Conservation (phyloP, 2,329 filamentous ascomycete species). For the Fusarium equiseti region DNA sequence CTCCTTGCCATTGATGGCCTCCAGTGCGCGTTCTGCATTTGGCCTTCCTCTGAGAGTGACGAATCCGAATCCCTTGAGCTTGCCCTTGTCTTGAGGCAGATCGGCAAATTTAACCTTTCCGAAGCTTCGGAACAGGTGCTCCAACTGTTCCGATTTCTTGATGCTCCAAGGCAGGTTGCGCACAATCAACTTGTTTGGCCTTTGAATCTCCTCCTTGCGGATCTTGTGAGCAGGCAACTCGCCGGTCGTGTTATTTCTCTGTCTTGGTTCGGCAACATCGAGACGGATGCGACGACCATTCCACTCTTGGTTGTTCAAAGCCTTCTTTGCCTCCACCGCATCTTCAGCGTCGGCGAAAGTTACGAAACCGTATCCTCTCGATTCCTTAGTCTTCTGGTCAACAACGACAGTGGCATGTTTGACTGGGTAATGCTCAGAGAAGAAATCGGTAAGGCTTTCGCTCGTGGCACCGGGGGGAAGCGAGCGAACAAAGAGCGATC, state of each 20-base stretch:
- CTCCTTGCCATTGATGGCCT: conserved; percentile 87
- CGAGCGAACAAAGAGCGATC: conserved; percentile 91
- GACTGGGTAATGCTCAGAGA: conserved; percentile 93
- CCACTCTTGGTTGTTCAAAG: conserved; percentile 82
- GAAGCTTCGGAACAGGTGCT: conserved; percentile 83
- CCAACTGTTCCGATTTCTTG: conserved; percentile 84
- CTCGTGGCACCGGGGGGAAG: conserved; percentile 82
- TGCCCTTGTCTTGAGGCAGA: conserved; percentile 81
- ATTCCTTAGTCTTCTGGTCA: conserved; percentile 86
- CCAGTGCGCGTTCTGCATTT: conserved; percentile 91
- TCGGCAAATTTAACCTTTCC: conserved; percentile 92
- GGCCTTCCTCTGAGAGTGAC: conserved; percentile 87
- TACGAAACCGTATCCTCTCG: conserved; percentile 94
- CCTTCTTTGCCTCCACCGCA: conserved; percentile 81
- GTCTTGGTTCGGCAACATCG: conserved; percentile 87
- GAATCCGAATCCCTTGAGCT: conserved; percentile 91
- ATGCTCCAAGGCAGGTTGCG: conserved; percentile 97
- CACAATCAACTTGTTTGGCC: conserved; percentile 83
- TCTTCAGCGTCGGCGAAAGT: conserved; percentile 96
- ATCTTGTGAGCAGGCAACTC: conserved; percentile 61
- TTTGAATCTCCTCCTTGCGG: conserved; percentile 69
- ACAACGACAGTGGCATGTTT: conserved; percentile 95
- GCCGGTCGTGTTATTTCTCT: conserved; percentile 70
- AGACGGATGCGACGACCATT: conserved; percentile 86
- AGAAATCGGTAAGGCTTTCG: conserved; percentile 86